Evolutionary conservation across 495 filamentous ascomycete species (phyloP).

Genomic region (Chaetomium tenue): DNA sequence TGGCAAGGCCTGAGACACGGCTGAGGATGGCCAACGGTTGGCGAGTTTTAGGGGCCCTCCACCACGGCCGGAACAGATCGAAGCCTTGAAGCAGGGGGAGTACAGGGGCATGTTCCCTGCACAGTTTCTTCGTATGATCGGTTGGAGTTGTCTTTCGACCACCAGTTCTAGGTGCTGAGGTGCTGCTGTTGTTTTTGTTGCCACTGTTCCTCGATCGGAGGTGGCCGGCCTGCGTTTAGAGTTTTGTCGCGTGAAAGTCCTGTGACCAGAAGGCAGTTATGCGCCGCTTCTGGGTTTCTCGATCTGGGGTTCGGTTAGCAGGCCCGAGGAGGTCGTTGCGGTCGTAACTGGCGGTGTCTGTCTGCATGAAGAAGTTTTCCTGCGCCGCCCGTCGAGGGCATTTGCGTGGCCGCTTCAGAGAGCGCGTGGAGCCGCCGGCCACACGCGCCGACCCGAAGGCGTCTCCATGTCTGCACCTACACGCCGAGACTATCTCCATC

Average conservation of each 20-base stretch:
- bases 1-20: slow-evolving; percentile 40
- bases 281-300: background rate
- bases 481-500: too few species aligned
- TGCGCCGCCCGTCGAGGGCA: background rate
- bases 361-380: background rate
- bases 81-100: slow-evolving; percentile 33
- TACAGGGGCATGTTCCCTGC: slow-evolving; percentile 27
- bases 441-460: slow-evolving; percentile 1
- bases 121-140: background rate
- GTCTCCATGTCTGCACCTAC: background rate
- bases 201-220: background rate
- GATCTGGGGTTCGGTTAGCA: background rate
- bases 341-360: background rate
- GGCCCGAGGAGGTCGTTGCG: background rate
- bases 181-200: background rate
- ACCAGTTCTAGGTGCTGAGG: too few species aligned
- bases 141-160: background rate
- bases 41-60: slow-evolving; percentile 41
- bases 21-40: slow-evolving; percentile 42
- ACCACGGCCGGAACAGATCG: slow-evolving; percentile 37
- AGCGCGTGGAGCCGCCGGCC: slow-evolving; percentile 16
- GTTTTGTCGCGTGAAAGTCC: background rate
- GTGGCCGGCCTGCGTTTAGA: background rate
- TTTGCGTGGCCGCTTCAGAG: background rate
- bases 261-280: too few species aligned